A percentile compares a stretch with the other conserved stretches of the same genome.
Evolutionary conservation across 1,139 yeast species (phyloP).

Genomic region (Ashbya aceris): DNA sequence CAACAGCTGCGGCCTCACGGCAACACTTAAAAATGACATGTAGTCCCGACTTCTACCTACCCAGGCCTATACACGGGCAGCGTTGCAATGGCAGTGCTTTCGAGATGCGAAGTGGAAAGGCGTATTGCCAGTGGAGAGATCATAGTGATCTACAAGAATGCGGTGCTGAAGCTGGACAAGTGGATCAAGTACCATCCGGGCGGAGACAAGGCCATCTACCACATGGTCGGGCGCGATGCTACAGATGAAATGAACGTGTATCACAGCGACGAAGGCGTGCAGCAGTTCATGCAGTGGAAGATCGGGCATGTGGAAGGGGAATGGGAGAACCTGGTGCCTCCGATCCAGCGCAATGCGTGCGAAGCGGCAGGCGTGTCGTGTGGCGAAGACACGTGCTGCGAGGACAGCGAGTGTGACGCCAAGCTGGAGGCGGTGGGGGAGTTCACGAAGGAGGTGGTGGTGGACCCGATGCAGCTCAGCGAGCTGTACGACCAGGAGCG

Average conservation of each 20-base stretch:
- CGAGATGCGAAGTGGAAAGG: conserved; percentile 36
- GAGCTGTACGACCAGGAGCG: conserved; percentile 49
- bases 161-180: conserved; percentile 53
- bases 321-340: conserved; percentile 77
- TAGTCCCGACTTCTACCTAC: too few relatives aligned
- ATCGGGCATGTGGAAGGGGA: conserved; percentile 53
- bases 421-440: background rate
- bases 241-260: conserved; percentile 85
- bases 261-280: conserved; percentile 52
- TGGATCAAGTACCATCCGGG: conserved; percentile 83
- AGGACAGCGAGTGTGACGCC: background rate
- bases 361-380: conserved; percentile 18
- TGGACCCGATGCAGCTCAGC: conserved; percentile 48
- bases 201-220: conserved; percentile 75
- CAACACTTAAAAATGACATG: too few relatives aligned
- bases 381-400: background rate
- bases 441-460: conserved; percentile 31
- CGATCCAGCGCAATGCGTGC: conserved; percentile 75
- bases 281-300: conserved; percentile 43
- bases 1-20: too few relatives aligned
- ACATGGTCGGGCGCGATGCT: conserved; percentile 83
- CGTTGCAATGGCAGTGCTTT: conserved; percentile 11
- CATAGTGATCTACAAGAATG: conserved; percentile 53
- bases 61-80: too few relatives aligned
- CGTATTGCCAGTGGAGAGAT: conserved; percentile 60